These are phyloP conservation scores for Diatrype stigma DNA, from an alignment of 2,329 filamentous ascomycete species.

Conservation along the genomic window DNA sequence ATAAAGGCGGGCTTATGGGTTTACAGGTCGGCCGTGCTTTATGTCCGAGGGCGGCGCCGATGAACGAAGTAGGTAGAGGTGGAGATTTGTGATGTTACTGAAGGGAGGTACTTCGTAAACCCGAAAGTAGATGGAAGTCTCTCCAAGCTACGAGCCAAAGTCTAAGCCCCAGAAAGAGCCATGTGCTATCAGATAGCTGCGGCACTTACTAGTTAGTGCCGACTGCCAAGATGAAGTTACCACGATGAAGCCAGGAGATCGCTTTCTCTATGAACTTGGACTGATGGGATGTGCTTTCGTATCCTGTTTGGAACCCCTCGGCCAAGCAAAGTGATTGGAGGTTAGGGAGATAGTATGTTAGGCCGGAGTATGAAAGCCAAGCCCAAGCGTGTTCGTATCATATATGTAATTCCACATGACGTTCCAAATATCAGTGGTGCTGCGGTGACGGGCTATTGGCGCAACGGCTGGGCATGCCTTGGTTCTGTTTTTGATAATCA, in stretches of 20 bases:
- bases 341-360: neutral
- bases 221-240: too few relatives aligned
- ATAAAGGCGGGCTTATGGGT: conserved; percentile 17
- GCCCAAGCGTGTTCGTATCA: neutral
- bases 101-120: conserved; percentile 22
- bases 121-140: conserved; percentile 15
- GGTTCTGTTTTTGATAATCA: neutral
- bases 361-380: neutral
- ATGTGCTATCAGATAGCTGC: too few relatives aligned
- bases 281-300: too few relatives aligned
- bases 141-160: too few relatives aligned
- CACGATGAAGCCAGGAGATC: too few relatives aligned
- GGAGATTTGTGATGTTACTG: conserved; percentile 22
- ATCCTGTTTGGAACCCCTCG: too few relatives aligned
- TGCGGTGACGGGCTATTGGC: neutral
- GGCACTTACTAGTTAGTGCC: too few relatives aligned
- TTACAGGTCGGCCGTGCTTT: conserved; percentile 27
- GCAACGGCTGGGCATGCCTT: neutral
- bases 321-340: neutral
- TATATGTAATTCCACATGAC: neutral
- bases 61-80: conserved; percentile 6
- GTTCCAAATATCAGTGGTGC: neutral
- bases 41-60: conserved; percentile 25
- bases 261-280: too few relatives aligned
- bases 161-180: too few relatives aligned